A percentile compares a stretch with the other conserved stretches of the same genome.
phyloP scores from a whole-genome alignment of 2,329 filamentous ascomycete genomes.

The Microdochium nivale region DNA sequence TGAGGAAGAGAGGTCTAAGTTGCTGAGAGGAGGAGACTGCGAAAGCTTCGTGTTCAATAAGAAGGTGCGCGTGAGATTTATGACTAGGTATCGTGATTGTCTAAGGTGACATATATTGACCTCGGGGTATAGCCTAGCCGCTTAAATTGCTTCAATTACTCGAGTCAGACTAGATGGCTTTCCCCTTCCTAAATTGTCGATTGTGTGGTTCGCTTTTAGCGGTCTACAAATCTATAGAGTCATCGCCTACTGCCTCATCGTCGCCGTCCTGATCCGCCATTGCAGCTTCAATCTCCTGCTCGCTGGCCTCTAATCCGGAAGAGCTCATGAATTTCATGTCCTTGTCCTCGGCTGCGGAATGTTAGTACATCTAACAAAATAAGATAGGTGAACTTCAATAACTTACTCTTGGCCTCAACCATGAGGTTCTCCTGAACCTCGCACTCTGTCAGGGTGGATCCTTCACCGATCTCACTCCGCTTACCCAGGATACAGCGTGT shows the following conservation, averaged over 20 bases:
- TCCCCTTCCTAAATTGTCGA: no score
- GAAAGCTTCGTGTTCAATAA: no score
- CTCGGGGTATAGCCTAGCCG: no score
- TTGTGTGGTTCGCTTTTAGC: no score
- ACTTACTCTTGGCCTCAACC: constrained; percentile 68
- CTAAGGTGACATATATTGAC: no score
- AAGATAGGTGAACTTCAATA: constrained; percentile 3
- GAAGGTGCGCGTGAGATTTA: no score
- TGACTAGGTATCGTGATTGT: no score
- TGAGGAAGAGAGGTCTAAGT: no score
- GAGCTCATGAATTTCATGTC: constrained; percentile 61
- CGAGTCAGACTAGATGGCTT: no score
- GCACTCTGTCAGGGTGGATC: constrained; percentile 73
- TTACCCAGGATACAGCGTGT: constrained; percentile 82
- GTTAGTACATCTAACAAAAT: not conserved
- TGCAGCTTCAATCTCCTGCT: constrained; percentile 50
- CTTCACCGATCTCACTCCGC: constrained; percentile 74
- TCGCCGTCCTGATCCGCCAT: constrained; percentile 34
- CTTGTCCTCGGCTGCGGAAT: constrained; percentile 51
- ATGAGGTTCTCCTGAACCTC: constrained; percentile 88
- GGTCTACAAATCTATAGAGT: not conserved
- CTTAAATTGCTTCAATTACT: no score
- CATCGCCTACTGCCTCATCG: constrained; percentile 7
- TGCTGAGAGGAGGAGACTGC: no score
- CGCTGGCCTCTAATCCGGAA: constrained; percentile 54